phyloP scores from a whole-genome alignment of 257 asterid species.

The Solanum verrucosum region DNA sequence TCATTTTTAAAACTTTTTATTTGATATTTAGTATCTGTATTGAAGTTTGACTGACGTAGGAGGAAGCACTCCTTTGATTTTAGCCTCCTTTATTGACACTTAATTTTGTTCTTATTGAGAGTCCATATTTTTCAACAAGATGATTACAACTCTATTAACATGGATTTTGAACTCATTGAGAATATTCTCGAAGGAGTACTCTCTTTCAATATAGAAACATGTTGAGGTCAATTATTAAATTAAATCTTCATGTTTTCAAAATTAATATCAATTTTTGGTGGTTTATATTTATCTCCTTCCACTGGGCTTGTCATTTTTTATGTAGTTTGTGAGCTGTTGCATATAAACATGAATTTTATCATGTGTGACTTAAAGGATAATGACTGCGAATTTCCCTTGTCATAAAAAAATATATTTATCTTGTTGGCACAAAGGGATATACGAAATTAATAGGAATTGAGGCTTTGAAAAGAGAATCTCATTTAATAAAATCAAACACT shows the following conservation, averaged over 20 bases:
- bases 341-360: rapidly evolving
- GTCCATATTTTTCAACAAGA: neutral
- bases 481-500: neutral
- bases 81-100: neutral
- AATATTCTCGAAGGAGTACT: neutral
- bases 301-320: too few species aligned
- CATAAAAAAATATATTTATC: too few species aligned
- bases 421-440: neutral
- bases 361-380: too few species aligned
- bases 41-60: neutral
- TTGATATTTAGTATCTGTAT: too few species aligned
- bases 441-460: neutral
- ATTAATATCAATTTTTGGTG: neutral
- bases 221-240: neutral
- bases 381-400: rapidly evolving
- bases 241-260: neutral
- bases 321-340: rapidly evolving
- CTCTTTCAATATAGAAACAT: neutral
- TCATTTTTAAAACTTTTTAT: too few species aligned
- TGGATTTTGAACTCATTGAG: neutral
- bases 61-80: neutral
- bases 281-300: neutral
- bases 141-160: neutral
- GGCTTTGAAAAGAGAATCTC: neutral
- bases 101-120: neutral